Evolutionary conservation across 768 basidiomycete species (phyloP), one percentile per base, ranked within the genome.

Genomic region (Tephrocybe rancida): DNA sequence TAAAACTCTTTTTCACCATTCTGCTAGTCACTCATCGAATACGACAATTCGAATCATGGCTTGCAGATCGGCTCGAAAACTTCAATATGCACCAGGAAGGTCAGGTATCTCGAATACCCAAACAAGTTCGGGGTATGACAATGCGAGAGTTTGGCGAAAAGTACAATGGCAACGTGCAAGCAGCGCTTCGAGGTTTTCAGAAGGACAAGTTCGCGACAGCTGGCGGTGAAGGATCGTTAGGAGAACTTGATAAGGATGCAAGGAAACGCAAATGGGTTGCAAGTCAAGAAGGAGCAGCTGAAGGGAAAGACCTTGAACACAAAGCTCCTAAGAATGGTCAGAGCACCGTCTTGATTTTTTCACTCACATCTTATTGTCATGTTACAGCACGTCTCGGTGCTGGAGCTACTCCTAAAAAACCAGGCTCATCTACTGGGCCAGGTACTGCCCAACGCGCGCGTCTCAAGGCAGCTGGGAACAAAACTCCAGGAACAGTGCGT

Each of bases 261-360:
- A 77, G 86, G 55, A 92, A 92, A 67, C 73, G 90, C 59, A 91
- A 91, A 67, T 89, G 87, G 87, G 80, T 84, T 3, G 86, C 82
- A 16, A 79, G 82, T 46, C 85, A 87, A 62, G 81, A 84, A 44
- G 74, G 69, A 24, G 67, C 68, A 26, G 75, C 75, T 44, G 71
- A 71, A 29, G 74, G 67, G 25, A 55, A 71, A 63, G 65, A 56
- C 41, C 45, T 42, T 37, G 58, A 60, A 34, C 56, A 78, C 38
- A 80, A 83, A 60, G 78, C 79, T 0, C 32, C 72, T 32, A 90
- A 90, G 73, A 84, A 72, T 63, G 86, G 88, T 89, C 60, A 44
- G 79, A 59, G 19, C 6, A 35, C 39, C 13, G 46, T 30, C 42
- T 37, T 38, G 43, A 9, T 50, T 47, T 38, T 44, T 51, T 32